A percentile compares a stretch with the other conserved stretches of the same genome.
Evolutionary conservation across 139 green algal species (phyloP).

Genomic region (Parachlorella kessleri): DNA sequence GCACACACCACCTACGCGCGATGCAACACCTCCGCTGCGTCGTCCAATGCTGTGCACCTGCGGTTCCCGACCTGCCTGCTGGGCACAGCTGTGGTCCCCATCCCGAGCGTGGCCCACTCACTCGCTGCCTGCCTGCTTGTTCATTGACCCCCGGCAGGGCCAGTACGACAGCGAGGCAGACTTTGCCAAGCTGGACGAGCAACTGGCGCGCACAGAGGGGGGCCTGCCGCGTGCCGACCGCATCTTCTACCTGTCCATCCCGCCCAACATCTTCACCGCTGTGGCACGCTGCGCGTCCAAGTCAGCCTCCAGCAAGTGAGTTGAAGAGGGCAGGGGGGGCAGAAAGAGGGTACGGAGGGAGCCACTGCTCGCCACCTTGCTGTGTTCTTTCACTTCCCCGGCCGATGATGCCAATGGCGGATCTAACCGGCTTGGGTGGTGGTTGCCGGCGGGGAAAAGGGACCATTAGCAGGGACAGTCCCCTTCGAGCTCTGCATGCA

Average conservation of each 20-base stretch:
- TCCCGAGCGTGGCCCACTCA: background rate
- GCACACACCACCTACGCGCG: background rate
- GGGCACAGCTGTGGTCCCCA: too few relatives aligned
- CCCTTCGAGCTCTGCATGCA: too few relatives aligned
- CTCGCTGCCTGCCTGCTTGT: background rate
- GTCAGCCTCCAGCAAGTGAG: conserved; percentile 69
- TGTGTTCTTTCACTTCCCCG: too few relatives aligned
- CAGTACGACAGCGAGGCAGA: conserved; percentile 71
- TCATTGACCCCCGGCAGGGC: conserved; percentile 38
- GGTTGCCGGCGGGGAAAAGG: too few relatives aligned
- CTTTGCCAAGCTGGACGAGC: conserved; percentile 74
- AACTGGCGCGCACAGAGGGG: conserved; percentile 72
- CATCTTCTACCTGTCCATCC: conserved; percentile 99
- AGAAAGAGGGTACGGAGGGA: too few relatives aligned
- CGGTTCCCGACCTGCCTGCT: too few relatives aligned
- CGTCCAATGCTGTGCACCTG: too few relatives aligned
- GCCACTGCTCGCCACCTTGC: too few relatives aligned
- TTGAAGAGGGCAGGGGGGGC: too few relatives aligned
- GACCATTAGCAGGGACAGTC: too few relatives aligned
- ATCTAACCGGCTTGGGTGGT: too few relatives aligned
- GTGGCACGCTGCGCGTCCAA: conserved; percentile 74
- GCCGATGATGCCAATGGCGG: too few relatives aligned
- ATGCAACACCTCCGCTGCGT: background rate
- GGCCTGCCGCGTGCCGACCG: conserved; percentile 63
- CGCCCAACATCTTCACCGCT: conserved; percentile 89